These are phyloP conservation scores for Wickerhamomyces sp. DNA, from an alignment of 1,139 yeast genomes.

Conservation along the genomic window DNA sequence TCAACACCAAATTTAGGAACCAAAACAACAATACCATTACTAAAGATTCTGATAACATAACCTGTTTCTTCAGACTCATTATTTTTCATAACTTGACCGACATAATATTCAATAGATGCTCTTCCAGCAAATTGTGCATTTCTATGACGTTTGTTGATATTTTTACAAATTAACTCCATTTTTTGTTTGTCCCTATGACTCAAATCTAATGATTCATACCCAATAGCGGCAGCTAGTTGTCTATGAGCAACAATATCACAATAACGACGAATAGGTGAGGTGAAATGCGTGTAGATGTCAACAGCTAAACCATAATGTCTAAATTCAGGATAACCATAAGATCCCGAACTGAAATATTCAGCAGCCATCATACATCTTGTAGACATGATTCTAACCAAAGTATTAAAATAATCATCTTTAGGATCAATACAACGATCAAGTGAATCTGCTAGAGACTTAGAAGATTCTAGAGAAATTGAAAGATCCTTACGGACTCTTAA, in stretches of 20 bases:
- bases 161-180: slow-evolving; percentile 85
- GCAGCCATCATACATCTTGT: slow-evolving; percentile 99
- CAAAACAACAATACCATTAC: slow-evolving; percentile 90
- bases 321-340: slow-evolving; percentile 88
- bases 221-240: slow-evolving; percentile 96
- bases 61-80: slow-evolving; percentile 78
- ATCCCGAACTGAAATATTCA: slow-evolving; percentile 94
- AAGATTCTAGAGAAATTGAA: slow-evolving; percentile 75
- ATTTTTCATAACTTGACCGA: slow-evolving; percentile 93
- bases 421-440: slow-evolving; percentile 83
- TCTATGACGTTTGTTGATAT: slow-evolving; percentile 91
- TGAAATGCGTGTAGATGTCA: slow-evolving; percentile 96
- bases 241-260: slow-evolving; percentile 98
- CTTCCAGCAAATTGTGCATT: slow-evolving; percentile 99
- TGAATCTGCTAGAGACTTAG: slow-evolving; percentile 91
- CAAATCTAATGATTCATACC: slow-evolving; percentile 78
- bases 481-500: slow-evolving; percentile 79
- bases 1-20: slow-evolving; percentile 98
- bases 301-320: slow-evolving; percentile 97
- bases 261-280: slow-evolving; percentile 96
- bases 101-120: slow-evolving; percentile 95
- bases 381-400: slow-evolving; percentile 92
- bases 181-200: slow-evolving; percentile 83
- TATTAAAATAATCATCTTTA: slow-evolving; percentile 85
- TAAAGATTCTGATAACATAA: slow-evolving; percentile 84